These are phyloP conservation scores for Hericium alpestre DNA, from an alignment of 768 basidiomycete genomes.

Conservation along the genomic window DNA sequence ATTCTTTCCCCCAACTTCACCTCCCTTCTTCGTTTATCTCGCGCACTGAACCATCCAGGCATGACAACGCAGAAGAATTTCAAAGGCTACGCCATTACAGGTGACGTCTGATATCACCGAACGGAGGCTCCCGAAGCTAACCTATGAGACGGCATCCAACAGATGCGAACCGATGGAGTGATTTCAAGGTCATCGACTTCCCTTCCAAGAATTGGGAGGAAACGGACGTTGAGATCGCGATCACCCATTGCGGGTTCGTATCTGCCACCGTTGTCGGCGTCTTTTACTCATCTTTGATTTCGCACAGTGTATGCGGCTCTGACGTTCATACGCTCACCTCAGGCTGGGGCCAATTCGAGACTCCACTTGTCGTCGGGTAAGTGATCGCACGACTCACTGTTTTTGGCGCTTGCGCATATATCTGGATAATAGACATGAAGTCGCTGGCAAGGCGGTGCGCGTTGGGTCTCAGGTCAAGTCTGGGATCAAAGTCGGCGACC, in stretches of 20 bases:
- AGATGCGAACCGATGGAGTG: constrained; percentile 23
- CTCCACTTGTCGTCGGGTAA: constrained; percentile 18
- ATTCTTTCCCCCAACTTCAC: neutral
- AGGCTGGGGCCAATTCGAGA: constrained; percentile 25
- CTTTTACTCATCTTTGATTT: neutral
- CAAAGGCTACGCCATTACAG: neutral
- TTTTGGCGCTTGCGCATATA: neutral
- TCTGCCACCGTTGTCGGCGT: neutral
- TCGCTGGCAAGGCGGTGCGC: constrained; percentile 39
- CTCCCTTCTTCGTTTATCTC: neutral
- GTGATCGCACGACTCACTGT: neutral
- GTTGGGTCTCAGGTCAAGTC: constrained; percentile 42
- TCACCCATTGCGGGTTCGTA: constrained; percentile 30
- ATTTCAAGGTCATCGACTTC: constrained; percentile 35
- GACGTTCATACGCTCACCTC: constrained; percentile 38
- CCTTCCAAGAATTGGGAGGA: constrained; percentile 42
- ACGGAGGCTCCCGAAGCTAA: neutral
- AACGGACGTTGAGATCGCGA: constrained; percentile 46
- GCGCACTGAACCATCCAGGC: neutral
- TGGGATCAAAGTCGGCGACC: constrained; percentile 45
- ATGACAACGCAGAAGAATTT: neutral
- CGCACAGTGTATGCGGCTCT: constrained; percentile 33
- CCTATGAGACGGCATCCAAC: neutral
- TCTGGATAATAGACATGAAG: constrained; percentile 31
- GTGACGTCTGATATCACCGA: neutral